phyloP scores from a whole-genome alignment of 2,329 filamentous ascomycete species.

The Calonectria hawksworthii region DNA sequence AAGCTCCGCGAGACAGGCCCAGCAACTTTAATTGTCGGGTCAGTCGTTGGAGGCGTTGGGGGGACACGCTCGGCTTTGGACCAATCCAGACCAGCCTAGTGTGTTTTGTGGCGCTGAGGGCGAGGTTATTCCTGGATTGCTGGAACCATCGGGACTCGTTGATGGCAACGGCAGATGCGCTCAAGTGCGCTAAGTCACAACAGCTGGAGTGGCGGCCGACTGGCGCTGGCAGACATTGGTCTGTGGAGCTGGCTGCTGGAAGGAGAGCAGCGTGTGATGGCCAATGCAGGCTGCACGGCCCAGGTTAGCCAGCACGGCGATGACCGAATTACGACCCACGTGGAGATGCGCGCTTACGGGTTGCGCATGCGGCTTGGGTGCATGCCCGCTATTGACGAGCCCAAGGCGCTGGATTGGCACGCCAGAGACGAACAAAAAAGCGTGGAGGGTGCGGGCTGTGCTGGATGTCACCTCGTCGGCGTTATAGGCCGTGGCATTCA shows the following conservation, averaged over 20 bases:
- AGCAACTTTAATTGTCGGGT: background rate
- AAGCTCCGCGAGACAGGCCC: background rate
- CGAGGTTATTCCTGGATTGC: slow-evolving; percentile 22
- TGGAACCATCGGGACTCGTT: background rate
- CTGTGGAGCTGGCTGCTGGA: slow-evolving; percentile 8
- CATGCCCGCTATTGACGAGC: slow-evolving; percentile 3
- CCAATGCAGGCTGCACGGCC: slow-evolving; percentile 14
- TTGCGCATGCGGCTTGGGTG: slow-evolving; percentile 32
- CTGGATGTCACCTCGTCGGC: slow-evolving; percentile 33
- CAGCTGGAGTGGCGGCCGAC: background rate
- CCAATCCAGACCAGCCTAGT: slow-evolving; percentile 34
- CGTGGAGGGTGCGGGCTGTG: slow-evolving; percentile 24
- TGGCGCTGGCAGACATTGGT: background rate
- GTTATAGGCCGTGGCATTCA: slow-evolving; percentile 18
- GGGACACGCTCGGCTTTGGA: slow-evolving; percentile 33
- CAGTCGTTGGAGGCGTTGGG: background rate
- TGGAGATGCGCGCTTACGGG: slow-evolving; percentile 44
- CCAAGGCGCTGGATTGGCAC: slow-evolving; percentile 29
- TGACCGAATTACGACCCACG: slow-evolving; percentile 44
- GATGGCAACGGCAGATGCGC: background rate
- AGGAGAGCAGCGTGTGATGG: slow-evolving; percentile 5
- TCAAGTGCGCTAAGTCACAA: background rate
- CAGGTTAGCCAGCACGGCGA: slow-evolving; percentile 37
- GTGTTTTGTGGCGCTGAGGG: slow-evolving; percentile 16
- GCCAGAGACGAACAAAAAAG: slow-evolving; percentile 23